Conservation (phyloP, 306 rosid species). For the Echinosophora koreensis region DNA sequence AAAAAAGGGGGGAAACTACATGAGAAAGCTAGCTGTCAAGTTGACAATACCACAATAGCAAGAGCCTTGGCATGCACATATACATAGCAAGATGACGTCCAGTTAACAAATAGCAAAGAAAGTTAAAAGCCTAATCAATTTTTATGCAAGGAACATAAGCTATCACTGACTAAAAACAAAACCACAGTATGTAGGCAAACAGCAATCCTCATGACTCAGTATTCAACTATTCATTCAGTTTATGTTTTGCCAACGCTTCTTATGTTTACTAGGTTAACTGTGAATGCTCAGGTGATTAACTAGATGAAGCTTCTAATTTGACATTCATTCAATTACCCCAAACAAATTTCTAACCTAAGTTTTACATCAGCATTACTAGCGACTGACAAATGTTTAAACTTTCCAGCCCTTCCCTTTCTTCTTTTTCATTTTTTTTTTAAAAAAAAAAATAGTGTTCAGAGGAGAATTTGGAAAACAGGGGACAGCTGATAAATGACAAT, state of each 20-base stretch:
- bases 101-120: neutral
- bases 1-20: constrained; percentile 2
- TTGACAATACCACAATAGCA: neutral
- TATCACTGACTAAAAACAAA: constrained; percentile 21
- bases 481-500: neutral
- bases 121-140: constrained; percentile 4
- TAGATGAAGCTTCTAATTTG: constrained; percentile 19
- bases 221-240: constrained; percentile 1
- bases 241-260: constrained; percentile 22
- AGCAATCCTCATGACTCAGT: neutral
- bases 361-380: neutral
- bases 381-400: constrained; percentile 18
- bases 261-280: constrained; percentile 2
- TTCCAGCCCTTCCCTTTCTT: neutral
- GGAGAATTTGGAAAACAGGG: neutral
- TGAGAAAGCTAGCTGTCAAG: constrained; percentile 32
- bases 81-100: neutral
- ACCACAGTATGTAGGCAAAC: neutral
- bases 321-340: constrained; percentile 17
- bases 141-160: constrained; percentile 9
- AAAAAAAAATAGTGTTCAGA: neutral
- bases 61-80: neutral
- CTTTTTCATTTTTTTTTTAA: accelerated
- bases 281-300: neutral
- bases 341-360: constrained; percentile 14